A percentile compares a stretch with the other conserved stretches of the same genome.
Evolutionary conservation across 2,329 filamentous ascomycete species (phyloP).

Genomic region (Aspergillus tanneri): DNA sequence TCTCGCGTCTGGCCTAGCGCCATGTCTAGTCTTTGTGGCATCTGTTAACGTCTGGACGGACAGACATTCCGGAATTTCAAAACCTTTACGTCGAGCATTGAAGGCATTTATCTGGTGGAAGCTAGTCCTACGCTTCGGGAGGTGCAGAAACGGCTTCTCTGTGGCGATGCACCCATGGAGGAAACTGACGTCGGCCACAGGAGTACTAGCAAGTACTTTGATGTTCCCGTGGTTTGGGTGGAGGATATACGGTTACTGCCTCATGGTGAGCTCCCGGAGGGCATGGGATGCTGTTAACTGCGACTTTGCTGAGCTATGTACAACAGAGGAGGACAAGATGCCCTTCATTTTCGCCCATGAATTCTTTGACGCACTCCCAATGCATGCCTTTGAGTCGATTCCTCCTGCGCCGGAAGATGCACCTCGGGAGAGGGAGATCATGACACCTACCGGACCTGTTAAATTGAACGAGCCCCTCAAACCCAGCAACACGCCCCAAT

Average conservation of each 20-base stretch:
- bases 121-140: conserved; percentile 77
- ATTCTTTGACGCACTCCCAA: conserved; percentile 96
- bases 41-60: conserved; percentile 8
- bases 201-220: conserved; percentile 72
- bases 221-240: conserved; percentile 80
- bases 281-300: background rate
- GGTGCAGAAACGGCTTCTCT: conserved; percentile 78
- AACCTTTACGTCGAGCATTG: conserved; percentile 70
- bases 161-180: conserved; percentile 66
- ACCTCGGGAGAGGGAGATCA: conserved; percentile 51
- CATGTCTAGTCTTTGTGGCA: background rate
- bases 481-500: conserved; percentile 57
- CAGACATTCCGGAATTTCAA: conserved; percentile 85
- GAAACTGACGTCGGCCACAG: conserved; percentile 72
- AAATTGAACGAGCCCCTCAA: conserved; percentile 45
- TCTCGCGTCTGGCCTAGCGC: conserved; percentile 11
- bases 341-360: conserved; percentile 97
- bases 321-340: conserved; percentile 62
- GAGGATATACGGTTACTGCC: conserved; percentile 85
- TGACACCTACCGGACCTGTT: conserved; percentile 50
- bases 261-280: conserved; percentile 55
- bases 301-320: background rate
- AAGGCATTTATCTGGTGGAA: conserved; percentile 91
- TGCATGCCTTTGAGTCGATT: conserved; percentile 88
- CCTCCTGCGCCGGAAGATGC: conserved; percentile 48